These are phyloP conservation scores for Paspalum vaginatum DNA, from an alignment of 176 grass and related monocot species.

Conservation along the genomic window DNA sequence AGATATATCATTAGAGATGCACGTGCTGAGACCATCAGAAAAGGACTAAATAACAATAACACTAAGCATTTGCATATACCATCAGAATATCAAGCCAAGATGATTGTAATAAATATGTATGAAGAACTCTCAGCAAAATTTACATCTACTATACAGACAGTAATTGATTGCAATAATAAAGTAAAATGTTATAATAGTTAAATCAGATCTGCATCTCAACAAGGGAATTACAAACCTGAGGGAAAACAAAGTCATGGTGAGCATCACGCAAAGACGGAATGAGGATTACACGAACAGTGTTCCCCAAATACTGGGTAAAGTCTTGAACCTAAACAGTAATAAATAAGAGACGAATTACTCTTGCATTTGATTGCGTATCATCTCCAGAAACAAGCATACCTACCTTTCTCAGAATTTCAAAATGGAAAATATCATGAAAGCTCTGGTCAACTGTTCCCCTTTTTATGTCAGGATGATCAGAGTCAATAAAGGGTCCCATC, in stretches of 20 bases:
- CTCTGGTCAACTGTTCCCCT: constrained; percentile 67
- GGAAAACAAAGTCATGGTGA: constrained; percentile 92
- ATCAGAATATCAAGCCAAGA: constrained; percentile 2
- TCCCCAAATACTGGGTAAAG: constrained; percentile 73
- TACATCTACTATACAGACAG: background rate
- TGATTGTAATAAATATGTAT: constrained; percentile 1
- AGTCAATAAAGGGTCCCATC: constrained; percentile 99
- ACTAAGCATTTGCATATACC: background rate
- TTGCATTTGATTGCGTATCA: constrained; percentile 36
- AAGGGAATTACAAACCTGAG: constrained; percentile 63
- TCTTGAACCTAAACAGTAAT: constrained; percentile 74
- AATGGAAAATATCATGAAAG: constrained; percentile 80
- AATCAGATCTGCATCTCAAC: constrained; percentile 10
- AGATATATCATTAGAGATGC: constrained; percentile 37
- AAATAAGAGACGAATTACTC: constrained; percentile 25
- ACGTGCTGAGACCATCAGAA: background rate
- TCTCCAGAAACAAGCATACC: constrained; percentile 16
- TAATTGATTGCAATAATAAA: constrained; percentile 12
- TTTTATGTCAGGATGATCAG: constrained; percentile 93
- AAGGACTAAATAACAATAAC: constrained; percentile 12
- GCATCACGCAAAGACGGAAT: constrained; percentile 91
- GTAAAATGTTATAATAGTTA: constrained; percentile 23
- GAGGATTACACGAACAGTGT: constrained; percentile 67
- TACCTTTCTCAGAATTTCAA: constrained; percentile 87
- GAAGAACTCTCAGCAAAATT: background rate